Conservation (phyloP, 192 early-diverging fungal genomes). For the Podila clonocystis region DNA sequence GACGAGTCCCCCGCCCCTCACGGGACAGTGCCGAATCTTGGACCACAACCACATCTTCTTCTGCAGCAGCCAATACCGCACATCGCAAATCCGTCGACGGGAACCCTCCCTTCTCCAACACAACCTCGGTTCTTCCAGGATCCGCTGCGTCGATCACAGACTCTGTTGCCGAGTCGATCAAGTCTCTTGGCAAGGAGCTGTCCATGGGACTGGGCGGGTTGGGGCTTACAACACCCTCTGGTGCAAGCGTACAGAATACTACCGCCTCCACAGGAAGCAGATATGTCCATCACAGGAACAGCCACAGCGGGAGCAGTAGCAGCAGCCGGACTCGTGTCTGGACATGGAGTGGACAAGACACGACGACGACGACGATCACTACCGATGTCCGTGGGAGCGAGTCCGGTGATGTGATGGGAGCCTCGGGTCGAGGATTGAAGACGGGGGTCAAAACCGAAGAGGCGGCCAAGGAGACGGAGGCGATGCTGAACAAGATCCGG, state of each 20-base stretch:
- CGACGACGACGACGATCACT: background rate
- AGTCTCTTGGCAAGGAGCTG: slow-evolving; percentile 25
- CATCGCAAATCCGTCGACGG: background rate
- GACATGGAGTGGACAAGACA: slow-evolving; percentile 28
- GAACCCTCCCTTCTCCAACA: background rate
- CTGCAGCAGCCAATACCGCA: background rate
- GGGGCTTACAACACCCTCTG: slow-evolving; percentile 9
- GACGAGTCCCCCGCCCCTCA: background rate
- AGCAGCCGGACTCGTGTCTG: slow-evolving; percentile 24
- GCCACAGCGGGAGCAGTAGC: background rate
- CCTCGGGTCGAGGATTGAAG: slow-evolving; percentile 1
- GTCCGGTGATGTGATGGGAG: background rate
- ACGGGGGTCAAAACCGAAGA: slow-evolving; percentile 27
- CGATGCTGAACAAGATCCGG: slow-evolving; percentile 24
- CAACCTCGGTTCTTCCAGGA: background rate
- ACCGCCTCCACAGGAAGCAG: background rate
- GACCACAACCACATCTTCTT: background rate
- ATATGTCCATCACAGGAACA: background rate
- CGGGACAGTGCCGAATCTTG: background rate
- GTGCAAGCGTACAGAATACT: background rate
- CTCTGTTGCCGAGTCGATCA: slow-evolving; percentile 47
- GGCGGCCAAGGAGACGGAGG: slow-evolving; percentile 39
- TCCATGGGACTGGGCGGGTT: slow-evolving; percentile 29
- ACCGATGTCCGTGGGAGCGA: background rate
- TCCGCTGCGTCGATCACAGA: slow-evolving; percentile 22